Base-by-base conservation (phyloP, 305 asterid species). In the Fraxinus xanthoxyloides region DNA sequence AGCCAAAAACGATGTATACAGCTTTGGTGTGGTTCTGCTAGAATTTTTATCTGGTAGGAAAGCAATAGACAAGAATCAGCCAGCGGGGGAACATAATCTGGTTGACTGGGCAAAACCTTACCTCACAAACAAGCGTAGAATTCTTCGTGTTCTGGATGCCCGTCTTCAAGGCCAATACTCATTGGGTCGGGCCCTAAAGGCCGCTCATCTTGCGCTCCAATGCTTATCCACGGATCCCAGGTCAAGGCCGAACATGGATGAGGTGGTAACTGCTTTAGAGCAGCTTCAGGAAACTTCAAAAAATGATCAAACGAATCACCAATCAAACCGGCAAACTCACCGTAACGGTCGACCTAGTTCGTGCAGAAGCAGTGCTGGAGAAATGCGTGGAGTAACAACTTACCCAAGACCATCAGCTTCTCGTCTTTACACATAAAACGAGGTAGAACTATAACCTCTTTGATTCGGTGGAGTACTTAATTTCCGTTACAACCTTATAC, bases 61-160 rank as follows among this genome's bases (percentile, higher is more conserved):
- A 83, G 89, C 90, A 5, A 85, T 91, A 72, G 95, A 91, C 90
- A 90, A 90, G 87, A 91, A 89, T 51, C 91, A 93, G 40, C 93
- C 93, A 13, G 38, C 87, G 0, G 90, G 95, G n/a, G 90, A 91
- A 63, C 95, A 87, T 78, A 90, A 85, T 82, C 87, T 91, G 4
- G 89, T 91, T 4, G 93, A 89, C 80, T 91, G 93, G 95, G 91
- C 95, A 15, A 91, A 87, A 82, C 92, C 95, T 30, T 90, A 91
- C 82, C 87, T 91, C 17, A 88, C 85, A 78, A 88, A 88, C 86
- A 91, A 88, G 70, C 89, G 88, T 1, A 75, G 93, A 77, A 84
- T 90, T 74, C 85, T 87, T 51, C 89, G 84, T 3, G 84, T 91
- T 24, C 77, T 91, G 5, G 93, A 90, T 28, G 48, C 89, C 24